phyloP scores from a whole-genome alignment of 768 basidiomycete genomes.

The Lentinula aciculospora region DNA sequence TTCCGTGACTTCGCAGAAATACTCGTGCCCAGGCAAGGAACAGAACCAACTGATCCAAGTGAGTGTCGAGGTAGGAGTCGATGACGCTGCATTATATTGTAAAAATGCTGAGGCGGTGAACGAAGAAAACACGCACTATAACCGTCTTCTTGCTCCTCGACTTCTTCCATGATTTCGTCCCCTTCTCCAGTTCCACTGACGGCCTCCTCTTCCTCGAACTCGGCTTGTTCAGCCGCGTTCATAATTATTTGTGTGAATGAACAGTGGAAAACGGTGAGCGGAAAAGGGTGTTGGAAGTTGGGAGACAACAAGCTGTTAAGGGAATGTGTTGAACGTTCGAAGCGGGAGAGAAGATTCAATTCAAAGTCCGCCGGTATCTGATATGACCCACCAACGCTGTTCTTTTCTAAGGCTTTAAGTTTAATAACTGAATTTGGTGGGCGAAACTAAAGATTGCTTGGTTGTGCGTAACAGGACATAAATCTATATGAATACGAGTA shows the following conservation, averaged over 20 bases:
- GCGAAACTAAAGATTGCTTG: no score
- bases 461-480: no score
- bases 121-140: constrained; percentile 59
- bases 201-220: constrained; percentile 58
- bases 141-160: constrained; percentile 69
- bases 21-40: constrained; percentile 91
- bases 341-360: not conserved
- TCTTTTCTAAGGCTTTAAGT: no score
- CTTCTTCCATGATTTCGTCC: constrained; percentile 81
- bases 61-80: constrained; percentile 84
- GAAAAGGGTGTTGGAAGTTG: not conserved
- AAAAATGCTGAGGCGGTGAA: constrained; percentile 8
- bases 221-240: constrained; percentile 26
- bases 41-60: constrained; percentile 98
- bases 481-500: no score
- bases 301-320: no score
- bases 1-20: constrained; percentile 96
- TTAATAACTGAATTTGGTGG: no score
- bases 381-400: not conserved
- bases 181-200: constrained; percentile 48
- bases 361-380: not conserved
- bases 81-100: constrained; percentile 53
- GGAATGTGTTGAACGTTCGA: no score
- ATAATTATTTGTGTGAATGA: not conserved
- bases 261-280: not conserved